Conservation (phyloP, 805 yeast genomes). For the Metschnikowia cerradonensis region DNA sequence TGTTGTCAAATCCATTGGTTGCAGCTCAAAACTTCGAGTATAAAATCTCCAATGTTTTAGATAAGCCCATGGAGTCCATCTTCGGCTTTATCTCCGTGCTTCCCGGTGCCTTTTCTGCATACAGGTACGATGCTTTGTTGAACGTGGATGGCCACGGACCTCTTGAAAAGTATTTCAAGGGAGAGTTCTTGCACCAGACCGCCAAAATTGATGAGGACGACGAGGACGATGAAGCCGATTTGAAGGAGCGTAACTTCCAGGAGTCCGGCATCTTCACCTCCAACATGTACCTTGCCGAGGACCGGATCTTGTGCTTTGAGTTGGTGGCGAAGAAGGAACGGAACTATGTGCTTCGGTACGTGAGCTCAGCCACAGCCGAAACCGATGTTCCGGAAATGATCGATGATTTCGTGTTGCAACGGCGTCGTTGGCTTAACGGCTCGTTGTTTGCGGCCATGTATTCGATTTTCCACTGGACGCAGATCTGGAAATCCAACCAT, state of each 20-base stretch:
- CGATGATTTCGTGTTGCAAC: conserved; percentile 91
- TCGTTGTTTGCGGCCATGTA: conserved; percentile 95
- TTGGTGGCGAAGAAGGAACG: conserved; percentile 66
- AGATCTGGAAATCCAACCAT: conserved; percentile 88
- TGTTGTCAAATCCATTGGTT: conserved; percentile 47
- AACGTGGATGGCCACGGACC: conserved; percentile 56
- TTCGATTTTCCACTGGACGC: conserved; percentile 78
- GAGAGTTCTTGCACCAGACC: conserved; percentile 55
- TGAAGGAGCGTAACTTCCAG: conserved; percentile 31
- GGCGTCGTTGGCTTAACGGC: conserved; percentile 98
- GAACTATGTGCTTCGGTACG: conserved; percentile 88
- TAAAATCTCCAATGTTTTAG: conserved; percentile 62
- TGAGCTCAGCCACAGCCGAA: conserved; percentile 89
- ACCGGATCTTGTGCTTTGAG: conserved; percentile 63
- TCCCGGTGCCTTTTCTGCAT: conserved; percentile 70
- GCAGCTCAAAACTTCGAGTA: conserved; percentile 66
- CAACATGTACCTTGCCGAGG: conserved; percentile 69
- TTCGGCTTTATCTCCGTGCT: conserved; percentile 63
- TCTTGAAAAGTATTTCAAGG: conserved; percentile 62
- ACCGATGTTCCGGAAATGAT: conserved; percentile 95
- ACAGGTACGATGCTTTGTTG: conserved; percentile 54
- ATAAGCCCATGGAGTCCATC: conserved; percentile 61
- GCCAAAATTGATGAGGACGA: conserved; percentile 45
- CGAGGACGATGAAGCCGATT: conserved; percentile 47
- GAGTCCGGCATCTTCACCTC: conserved; percentile 57